Evolutionary conservation across 768 basidiomycete species (phyloP).

Genomic region (Amanita pseudoporphyria): DNA sequence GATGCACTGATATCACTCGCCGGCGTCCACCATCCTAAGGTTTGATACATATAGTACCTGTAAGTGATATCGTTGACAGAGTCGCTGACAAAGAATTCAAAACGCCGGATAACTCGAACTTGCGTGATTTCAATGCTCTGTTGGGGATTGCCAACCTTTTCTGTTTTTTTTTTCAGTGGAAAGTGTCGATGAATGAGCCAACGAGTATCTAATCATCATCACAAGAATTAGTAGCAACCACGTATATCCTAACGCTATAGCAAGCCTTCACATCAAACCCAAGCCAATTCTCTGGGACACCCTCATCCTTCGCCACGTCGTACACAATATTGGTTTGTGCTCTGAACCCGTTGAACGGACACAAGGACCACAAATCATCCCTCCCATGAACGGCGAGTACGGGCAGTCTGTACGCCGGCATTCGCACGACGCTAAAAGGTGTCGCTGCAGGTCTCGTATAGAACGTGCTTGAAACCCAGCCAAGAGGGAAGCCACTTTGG

Average conservation of each 20-base stretch:
- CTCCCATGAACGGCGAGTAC: conserved; percentile 24
- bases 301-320: conserved; percentile 18
- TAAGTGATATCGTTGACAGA: too few relatives aligned
- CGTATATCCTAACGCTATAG: conserved; percentile 22
- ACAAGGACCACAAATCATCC: conserved; percentile 29
- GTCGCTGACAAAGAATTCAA: too few relatives aligned
- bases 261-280: conserved; percentile 20
- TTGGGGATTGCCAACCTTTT: too few relatives aligned
- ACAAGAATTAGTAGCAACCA: conserved; percentile 11
- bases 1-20: too few relatives aligned
- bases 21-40: too few relatives aligned
- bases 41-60: too few relatives aligned
- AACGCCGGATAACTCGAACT: too few relatives aligned
- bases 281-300: conserved; percentile 11
- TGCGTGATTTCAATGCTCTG: background rate
- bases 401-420: conserved; percentile 13
- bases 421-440: conserved; percentile 24
- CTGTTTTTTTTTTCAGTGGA: background rate
- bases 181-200: background rate
- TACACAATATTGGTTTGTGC: conserved; percentile 28
- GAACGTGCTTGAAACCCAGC: conserved; percentile 27
- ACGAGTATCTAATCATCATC: background rate
- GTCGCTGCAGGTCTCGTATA: conserved; percentile 22
- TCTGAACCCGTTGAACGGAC: conserved; percentile 19
- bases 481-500: conserved; percentile 21